Percentiles rank a stretch among this genome's conserved stretches.
phyloP scores from a whole-genome alignment of 2,329 filamentous ascomycete species.

The Clonostachys chloroleuca region DNA sequence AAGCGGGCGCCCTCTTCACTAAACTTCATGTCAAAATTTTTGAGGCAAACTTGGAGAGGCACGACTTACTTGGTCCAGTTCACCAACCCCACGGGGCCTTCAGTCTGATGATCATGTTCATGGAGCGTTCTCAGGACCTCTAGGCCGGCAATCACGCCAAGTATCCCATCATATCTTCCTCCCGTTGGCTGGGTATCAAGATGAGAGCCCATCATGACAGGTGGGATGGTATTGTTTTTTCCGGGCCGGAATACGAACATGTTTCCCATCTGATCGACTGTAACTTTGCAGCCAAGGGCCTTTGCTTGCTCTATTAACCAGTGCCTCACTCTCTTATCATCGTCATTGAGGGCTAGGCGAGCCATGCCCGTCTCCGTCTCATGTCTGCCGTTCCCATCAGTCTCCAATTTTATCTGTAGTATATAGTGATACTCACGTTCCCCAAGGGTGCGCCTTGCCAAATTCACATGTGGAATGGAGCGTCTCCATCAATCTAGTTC shows the following conservation, averaged over 20 bases:
- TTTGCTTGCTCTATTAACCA: constrained; percentile 66
- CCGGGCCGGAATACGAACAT: constrained; percentile 68
- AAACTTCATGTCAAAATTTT: constrained; percentile 27
- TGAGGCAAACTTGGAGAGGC: neutral
- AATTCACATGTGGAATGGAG: constrained; percentile 10
- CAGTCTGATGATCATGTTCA: constrained; percentile 61
- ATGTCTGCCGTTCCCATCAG: neutral
- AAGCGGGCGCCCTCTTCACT: constrained; percentile 77
- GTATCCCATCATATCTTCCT: constrained; percentile 68
- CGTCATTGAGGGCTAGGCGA: constrained; percentile 7
- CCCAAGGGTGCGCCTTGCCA: constrained; percentile 11
- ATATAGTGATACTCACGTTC: constrained; percentile 12
- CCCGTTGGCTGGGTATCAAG: constrained; percentile 58
- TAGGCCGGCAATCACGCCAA: constrained; percentile 68
- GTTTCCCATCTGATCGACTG: constrained; percentile 75
- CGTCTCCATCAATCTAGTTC: constrained; percentile 10
- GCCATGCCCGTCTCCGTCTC: constrained; percentile 2
- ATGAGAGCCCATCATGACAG: constrained; percentile 66
- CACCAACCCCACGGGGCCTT: constrained; percentile 66
- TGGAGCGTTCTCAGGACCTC: constrained; percentile 65
- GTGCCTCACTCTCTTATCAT: constrained; percentile 66
- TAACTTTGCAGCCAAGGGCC: constrained; percentile 60
- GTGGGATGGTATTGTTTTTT: constrained; percentile 39
- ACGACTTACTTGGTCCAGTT: constrained; percentile 64
- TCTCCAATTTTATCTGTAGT: neutral